Conservation (phyloP, 164 flowering plant species). For the Santalum album region DNA sequence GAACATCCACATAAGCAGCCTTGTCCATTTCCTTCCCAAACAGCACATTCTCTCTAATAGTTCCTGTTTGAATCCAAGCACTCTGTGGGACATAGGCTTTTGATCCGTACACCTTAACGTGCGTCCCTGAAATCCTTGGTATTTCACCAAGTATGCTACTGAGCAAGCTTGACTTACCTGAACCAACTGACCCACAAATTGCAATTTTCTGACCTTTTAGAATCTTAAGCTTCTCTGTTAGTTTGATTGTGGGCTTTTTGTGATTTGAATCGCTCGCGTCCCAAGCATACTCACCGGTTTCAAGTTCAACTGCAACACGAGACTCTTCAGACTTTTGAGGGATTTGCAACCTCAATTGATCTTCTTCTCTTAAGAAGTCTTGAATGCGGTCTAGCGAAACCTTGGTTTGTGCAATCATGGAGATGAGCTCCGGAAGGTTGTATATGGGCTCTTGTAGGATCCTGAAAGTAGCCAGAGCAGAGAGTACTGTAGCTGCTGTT, state of each 20-base stretch:
- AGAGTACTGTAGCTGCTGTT: constrained; percentile 59
- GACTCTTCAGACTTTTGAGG: constrained; percentile 12
- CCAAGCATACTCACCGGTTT: constrained; percentile 60
- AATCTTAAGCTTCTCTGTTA: constrained; percentile 36
- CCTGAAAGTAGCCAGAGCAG: constrained; percentile 75
- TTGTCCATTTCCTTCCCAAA: constrained; percentile 62
- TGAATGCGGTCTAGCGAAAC: constrained; percentile 65
- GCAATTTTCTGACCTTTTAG: constrained; percentile 59
- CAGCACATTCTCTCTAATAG: constrained; percentile 64
- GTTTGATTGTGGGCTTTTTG: constrained; percentile 37
- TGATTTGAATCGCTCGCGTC: constrained; percentile 19
- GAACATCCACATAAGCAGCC: constrained; percentile 40
- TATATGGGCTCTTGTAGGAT: constrained; percentile 86
- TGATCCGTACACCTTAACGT: constrained; percentile 46
- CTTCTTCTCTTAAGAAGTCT: constrained; percentile 37
- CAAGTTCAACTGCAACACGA: constrained; percentile 41
- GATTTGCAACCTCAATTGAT: constrained; percentile 22
- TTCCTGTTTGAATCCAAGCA: constrained; percentile 86
- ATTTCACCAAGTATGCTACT: constrained; percentile 71
- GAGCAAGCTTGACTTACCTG: constrained; percentile 78
- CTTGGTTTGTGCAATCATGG: constrained; percentile 71
- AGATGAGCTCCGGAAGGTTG: constrained; percentile 78
- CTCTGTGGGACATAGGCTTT: constrained; percentile 80
- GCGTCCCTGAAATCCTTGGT: constrained; percentile 46
- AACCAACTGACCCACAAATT: constrained; percentile 78